Evolutionary conservation across 2,329 filamentous ascomycete genomes (phyloP).

Genomic region (Spiromastix sp.): DNA sequence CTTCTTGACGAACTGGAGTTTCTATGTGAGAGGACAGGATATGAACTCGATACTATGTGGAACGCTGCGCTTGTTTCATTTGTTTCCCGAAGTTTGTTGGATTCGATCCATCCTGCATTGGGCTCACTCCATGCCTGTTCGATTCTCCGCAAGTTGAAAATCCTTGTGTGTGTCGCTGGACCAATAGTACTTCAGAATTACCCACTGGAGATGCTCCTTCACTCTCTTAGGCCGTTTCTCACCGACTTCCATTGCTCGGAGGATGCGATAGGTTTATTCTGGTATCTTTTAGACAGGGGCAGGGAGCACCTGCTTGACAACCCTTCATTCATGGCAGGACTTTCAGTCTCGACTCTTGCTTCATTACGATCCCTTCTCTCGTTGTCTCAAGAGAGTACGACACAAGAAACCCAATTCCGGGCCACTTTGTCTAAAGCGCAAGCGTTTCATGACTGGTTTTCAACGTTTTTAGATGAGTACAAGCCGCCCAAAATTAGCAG

Average conservation of each 20-base stretch:
- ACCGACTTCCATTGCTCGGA: slow-evolving; percentile 80
- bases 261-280: slow-evolving; percentile 75
- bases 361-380: slow-evolving; percentile 67
- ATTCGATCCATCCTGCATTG: slow-evolving; percentile 69
- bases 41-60: slow-evolving; percentile 59
- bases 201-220: slow-evolving; percentile 80
- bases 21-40: slow-evolving; percentile 62
- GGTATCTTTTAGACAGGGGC: slow-evolving; percentile 69
- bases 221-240: slow-evolving; percentile 66
- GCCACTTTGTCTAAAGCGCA: slow-evolving; percentile 66
- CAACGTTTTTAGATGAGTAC: slow-evolving; percentile 56
- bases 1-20: slow-evolving; percentile 65
- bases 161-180: slow-evolving; percentile 71
- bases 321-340: slow-evolving; percentile 71
- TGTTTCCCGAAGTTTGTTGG: slow-evolving; percentile 66
- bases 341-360: slow-evolving; percentile 66
- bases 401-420: slow-evolving; percentile 72
- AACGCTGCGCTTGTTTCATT: slow-evolving; percentile 63
- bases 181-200: slow-evolving; percentile 64
- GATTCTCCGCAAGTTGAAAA: slow-evolving; percentile 72
- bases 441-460: slow-evolving; percentile 70
- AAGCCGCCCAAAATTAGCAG: slow-evolving; percentile 41
- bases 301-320: slow-evolving; percentile 50
- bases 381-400: slow-evolving; percentile 65
- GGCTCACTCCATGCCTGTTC: slow-evolving; percentile 81